These are phyloP conservation scores for Lyophyllum decastes DNA, from an alignment of 768 basidiomycete species.

Conservation along the genomic window DNA sequence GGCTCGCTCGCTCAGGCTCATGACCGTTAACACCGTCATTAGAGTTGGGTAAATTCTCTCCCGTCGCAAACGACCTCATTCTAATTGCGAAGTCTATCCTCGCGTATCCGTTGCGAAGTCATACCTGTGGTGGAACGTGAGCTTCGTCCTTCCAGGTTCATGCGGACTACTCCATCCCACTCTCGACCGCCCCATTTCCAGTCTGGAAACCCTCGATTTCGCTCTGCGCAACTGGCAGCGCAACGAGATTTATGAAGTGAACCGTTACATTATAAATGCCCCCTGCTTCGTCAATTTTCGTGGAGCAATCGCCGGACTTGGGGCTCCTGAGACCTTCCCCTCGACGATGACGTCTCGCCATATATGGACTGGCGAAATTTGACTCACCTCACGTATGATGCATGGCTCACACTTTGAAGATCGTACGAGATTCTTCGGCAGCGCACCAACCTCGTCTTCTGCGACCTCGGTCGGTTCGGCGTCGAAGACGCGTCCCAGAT, in stretches of 20 bases:
- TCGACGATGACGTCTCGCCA: slow-evolving; percentile 13
- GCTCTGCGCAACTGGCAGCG: slow-evolving; percentile 21
- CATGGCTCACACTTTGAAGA: slow-evolving; percentile 17
- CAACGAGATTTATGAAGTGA: slow-evolving; percentile 15
- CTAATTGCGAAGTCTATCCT: slow-evolving; percentile 1
- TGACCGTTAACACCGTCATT: slow-evolving; percentile 17
- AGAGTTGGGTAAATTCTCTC: slow-evolving; percentile 13
- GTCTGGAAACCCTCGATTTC: slow-evolving; percentile 17
- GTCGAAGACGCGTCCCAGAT: slow-evolving; percentile 3
- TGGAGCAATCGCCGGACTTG: slow-evolving; percentile 22
- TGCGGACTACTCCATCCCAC: slow-evolving; percentile 12
- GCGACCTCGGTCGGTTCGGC: slow-evolving; percentile 22
- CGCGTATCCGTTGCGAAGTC: slow-evolving; percentile 6
- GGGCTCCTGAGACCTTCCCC: slow-evolving; percentile 20
- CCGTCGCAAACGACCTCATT: slow-evolving; percentile 1
- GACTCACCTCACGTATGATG: slow-evolving; percentile 21
- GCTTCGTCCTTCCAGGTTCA: slow-evolving; percentile 21
- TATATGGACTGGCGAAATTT: slow-evolving; percentile 20
- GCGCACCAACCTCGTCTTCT: slow-evolving; percentile 16
- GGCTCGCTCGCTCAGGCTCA: slow-evolving; percentile 15
- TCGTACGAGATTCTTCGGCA: slow-evolving; percentile 21
- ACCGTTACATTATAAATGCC: slow-evolving; percentile 14
- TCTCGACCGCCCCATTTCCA: slow-evolving; percentile 8
- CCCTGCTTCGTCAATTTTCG: slow-evolving; percentile 18
- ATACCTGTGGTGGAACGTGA: slow-evolving; percentile 20